Evolutionary conservation across 2,329 filamentous ascomycete species (phyloP).

Genomic region (Colletotrichum aenigma): DNA sequence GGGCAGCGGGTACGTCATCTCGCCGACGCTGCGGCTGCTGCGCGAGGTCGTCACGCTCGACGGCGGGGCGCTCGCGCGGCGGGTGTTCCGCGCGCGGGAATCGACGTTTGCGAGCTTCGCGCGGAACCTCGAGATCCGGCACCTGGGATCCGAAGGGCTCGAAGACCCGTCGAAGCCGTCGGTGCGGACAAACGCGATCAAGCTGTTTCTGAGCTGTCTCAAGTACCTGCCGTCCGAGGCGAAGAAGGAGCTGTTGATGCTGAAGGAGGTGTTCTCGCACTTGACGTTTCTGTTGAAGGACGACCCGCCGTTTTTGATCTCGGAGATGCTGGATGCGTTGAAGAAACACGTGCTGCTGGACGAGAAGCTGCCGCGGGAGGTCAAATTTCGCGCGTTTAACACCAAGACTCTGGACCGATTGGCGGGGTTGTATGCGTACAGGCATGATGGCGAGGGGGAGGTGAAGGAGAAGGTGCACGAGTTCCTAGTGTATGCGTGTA

Average conservation of each 20-base stretch:
- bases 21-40: constrained; percentile 83
- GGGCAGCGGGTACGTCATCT: constrained; percentile 86
- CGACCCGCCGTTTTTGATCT: constrained; percentile 76
- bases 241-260: constrained; percentile 80
- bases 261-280: constrained; percentile 82
- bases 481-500: constrained; percentile 79
- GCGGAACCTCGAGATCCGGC: constrained; percentile 77
- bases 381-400: constrained; percentile 79
- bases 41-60: constrained; percentile 87
- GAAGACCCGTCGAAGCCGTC: constrained; percentile 76
- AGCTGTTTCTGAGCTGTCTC: constrained; percentile 80
- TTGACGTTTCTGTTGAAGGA: constrained; percentile 79
- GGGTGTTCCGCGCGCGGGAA: constrained; percentile 78
- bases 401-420: constrained; percentile 75
- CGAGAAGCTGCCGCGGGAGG: constrained; percentile 70
- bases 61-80: constrained; percentile 78
- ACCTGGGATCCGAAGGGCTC: constrained; percentile 51
- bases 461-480: constrained; percentile 75
- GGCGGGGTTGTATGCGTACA: constrained; percentile 70
- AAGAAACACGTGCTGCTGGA: constrained; percentile 77
- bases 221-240: constrained; percentile 77
- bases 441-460: constrained; percentile 49
- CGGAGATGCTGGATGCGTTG: constrained; percentile 75
- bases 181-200: constrained; percentile 80
- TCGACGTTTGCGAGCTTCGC: constrained; percentile 81